These are phyloP conservation scores for Candida berthetii DNA, from an alignment of 805 yeast species.

Conservation along the genomic window DNA sequence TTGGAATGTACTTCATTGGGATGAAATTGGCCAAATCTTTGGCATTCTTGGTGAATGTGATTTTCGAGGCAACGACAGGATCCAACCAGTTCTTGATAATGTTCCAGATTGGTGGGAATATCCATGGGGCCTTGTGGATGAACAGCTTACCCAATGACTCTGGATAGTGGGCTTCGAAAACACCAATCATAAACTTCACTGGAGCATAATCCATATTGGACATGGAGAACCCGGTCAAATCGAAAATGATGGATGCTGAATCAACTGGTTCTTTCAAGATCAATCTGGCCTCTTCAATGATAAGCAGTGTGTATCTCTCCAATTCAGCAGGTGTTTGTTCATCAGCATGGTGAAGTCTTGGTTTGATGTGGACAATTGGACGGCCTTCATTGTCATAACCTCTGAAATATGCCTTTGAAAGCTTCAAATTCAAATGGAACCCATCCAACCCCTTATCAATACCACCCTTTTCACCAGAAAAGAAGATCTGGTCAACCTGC, in stretches of 20 bases:
- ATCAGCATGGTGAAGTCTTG: conserved; percentile 63
- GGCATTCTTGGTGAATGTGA: conserved; percentile 67
- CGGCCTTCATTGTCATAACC: conserved; percentile 71
- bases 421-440: conserved; percentile 34
- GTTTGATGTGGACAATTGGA: conserved; percentile 79
- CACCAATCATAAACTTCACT: conserved; percentile 80
- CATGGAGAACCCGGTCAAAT: conserved; percentile 78
- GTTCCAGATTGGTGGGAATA: conserved; percentile 92
- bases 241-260: conserved; percentile 80
- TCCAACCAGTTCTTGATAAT: conserved; percentile 91
- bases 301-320: conserved; percentile 65
- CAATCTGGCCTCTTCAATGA: conserved; percentile 80
- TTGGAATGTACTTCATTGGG: conserved; percentile 54
- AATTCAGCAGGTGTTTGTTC: conserved; percentile 68
- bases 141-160: conserved; percentile 82
- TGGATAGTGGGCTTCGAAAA: conserved; percentile 96
- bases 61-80: conserved; percentile 92
- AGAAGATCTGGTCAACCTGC: conserved; percentile 54
- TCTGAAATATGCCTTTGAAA: conserved; percentile 65
- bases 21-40: conserved; percentile 66
- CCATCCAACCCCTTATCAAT: conserved; percentile 39
- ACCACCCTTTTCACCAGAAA: conserved; percentile 66
- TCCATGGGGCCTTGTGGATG: conserved; percentile 96
- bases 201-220: conserved; percentile 91
- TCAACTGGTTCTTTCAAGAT: conserved; percentile 71